phyloP scores from a whole-genome alignment of 169 alveolate genomes.

The Plasmodium blacklocki region DNA sequence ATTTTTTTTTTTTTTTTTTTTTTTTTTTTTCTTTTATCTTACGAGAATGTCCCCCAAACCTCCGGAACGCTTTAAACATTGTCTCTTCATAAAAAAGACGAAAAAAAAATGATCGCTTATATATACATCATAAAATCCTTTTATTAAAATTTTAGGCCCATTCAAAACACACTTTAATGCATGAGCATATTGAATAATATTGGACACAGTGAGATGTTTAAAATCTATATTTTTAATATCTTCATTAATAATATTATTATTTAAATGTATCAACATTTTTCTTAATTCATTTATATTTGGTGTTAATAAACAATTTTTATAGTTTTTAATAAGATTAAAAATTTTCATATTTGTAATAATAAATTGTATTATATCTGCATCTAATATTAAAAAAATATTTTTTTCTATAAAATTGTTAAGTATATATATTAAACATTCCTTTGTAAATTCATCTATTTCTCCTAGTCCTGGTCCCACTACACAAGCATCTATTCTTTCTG shows the following conservation, averaged over 20 bases:
- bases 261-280: constrained; percentile 29
- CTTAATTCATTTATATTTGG: constrained; percentile 61
- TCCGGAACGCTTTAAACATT: constrained; percentile 29
- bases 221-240: constrained; percentile 15
- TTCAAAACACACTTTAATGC: constrained; percentile 5
- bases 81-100: constrained; percentile 23
- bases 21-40: background rate
- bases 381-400: constrained; percentile 43
- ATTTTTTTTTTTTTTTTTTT: background rate
- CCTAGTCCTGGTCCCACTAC: constrained; percentile 95
- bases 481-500: constrained; percentile 85
- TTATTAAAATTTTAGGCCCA: constrained; percentile 55
- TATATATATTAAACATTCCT: constrained; percentile 18
- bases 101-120: constrained; percentile 36
- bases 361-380: constrained; percentile 64
- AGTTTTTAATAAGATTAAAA: constrained; percentile 24
- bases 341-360: constrained; percentile 11
- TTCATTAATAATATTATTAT: background rate
- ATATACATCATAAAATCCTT: constrained; percentile 45
- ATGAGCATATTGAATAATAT: constrained; percentile 22
- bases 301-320: constrained; percentile 37
- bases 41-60: constrained; percentile 65
- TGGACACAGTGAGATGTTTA: background rate
- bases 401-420: constrained; percentile 25
- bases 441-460: constrained; percentile 80